Evolutionary conservation across 116 monocot genomes (phyloP), one percentile per base, ranked within the genome.

Genomic region (Trichopus zeylanicus): DNA sequence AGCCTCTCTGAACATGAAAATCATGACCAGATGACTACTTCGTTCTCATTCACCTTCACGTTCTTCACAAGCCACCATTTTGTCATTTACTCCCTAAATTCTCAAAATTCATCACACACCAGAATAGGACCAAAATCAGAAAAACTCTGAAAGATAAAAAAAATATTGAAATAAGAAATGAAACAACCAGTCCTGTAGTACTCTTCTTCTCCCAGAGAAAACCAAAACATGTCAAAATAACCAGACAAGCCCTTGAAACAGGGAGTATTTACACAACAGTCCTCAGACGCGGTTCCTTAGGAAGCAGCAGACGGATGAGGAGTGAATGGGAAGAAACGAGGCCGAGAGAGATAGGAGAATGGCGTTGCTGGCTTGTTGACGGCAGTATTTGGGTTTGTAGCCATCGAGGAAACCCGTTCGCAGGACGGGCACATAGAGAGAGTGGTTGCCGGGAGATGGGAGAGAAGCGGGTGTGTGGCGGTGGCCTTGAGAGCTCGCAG

Each of bases 391-490:
- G 21, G 0, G 26, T 22, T 38, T 3, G 58, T 38, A 23, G 58
- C 12, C 16, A 32, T 20, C 8, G 33, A 53, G 26, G 73, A 57
- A 21, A 83, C 67, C 21, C 78, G 66, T 63, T 83, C 82, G 46
- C 82, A 83, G 23, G 82, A 83, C 12, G 82, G 82, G 67, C 82
- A 83, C 74, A 83, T 74, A 54, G 82, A 78, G 59, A 83, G 77
- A 37, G 82, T 83, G 59, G 82, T 83, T 23, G 82, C 60, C 16
- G 60, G 60, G 15, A 46, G 42, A 12, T 46, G 60, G 18, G 60
- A 25, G 46, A 60, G 37, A 73, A 51, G 77, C 63, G 25, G 77
- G 16, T 83, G 73, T 0, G 77, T 67, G 0, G 78, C 67, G 21
- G 49, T 49, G 31, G 77, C 65, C 59, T 83, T 83, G 18, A 83